phyloP scores from a whole-genome alignment of 805 yeast genomes.

The Isabelozyma rhagii region DNA sequence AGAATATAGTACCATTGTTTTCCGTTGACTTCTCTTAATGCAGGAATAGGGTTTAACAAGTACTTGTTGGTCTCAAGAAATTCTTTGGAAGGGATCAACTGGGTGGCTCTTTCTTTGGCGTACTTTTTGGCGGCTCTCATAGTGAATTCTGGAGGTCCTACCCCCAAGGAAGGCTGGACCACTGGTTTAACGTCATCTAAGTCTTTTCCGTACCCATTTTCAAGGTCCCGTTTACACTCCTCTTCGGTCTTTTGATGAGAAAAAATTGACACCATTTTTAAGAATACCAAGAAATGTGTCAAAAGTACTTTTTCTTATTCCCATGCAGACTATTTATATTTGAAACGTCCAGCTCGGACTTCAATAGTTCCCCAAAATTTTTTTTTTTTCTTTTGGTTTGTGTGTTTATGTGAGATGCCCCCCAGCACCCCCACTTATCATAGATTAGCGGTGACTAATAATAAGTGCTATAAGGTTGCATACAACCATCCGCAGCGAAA shows the following conservation, averaged over 20 bases:
- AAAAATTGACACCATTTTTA: not conserved
- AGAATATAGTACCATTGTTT: slow-evolving; percentile 56
- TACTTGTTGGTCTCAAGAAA: slow-evolving; percentile 9
- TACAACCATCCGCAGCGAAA: too few relatives aligned
- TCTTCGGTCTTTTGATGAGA: not conserved
- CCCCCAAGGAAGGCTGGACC: not conserved
- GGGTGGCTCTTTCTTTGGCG: slow-evolving; percentile 9
- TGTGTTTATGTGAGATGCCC: too few relatives aligned
- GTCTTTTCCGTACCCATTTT: not conserved
- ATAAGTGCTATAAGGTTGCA: too few relatives aligned
- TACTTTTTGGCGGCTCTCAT: slow-evolving; percentile 12
- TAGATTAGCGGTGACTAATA: too few relatives aligned
- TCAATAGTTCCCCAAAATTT: too few relatives aligned
- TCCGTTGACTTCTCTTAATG: slow-evolving; percentile 30
- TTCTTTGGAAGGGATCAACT: slow-evolving; percentile 10
- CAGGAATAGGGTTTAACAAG: slow-evolving; percentile 43
- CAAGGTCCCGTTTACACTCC: not conserved
- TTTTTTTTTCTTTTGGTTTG: too few relatives aligned
- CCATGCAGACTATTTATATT: too few relatives aligned
- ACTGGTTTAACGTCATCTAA: not conserved
- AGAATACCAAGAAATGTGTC: not conserved
- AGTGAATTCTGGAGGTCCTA: slow-evolving; percentile 13
- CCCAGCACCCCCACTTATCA: too few relatives aligned
- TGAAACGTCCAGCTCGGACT: too few relatives aligned
- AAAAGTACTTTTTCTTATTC: too few relatives aligned